phyloP scores from a whole-genome alignment of 2,329 filamentous ascomycete species.

The Westerdykella sp. region DNA sequence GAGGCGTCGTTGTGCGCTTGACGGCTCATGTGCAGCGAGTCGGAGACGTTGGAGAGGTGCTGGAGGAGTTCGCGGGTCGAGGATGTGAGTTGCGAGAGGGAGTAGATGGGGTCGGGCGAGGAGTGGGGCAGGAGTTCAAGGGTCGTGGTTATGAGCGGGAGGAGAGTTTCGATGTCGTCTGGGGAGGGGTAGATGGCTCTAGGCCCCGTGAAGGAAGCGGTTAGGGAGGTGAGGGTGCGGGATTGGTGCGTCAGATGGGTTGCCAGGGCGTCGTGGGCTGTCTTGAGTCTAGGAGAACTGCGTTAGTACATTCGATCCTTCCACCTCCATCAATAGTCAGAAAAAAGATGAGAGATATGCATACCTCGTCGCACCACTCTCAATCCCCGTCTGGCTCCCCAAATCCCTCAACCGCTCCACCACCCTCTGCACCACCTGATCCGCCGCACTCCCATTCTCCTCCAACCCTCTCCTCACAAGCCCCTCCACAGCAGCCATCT shows the following conservation, averaged over 20 bases:
- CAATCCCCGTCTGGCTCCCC: constrained; percentile 65
- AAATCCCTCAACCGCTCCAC: constrained; percentile 65
- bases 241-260: constrained; percentile 71
- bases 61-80: constrained; percentile 66
- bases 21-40: constrained; percentile 88
- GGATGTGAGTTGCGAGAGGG: constrained; percentile 60
- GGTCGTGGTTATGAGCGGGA: constrained; percentile 61
- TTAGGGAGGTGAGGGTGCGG: constrained; percentile 66
- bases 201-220: constrained; percentile 65
- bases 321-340: neutral
- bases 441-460: constrained; percentile 57
- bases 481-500: constrained; percentile 67
- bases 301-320: constrained; percentile 9
- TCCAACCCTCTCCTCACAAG: constrained; percentile 58
- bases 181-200: constrained; percentile 57
- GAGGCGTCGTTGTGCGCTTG: constrained; percentile 80
- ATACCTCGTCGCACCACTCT: constrained; percentile 65
- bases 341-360: constrained; percentile 8
- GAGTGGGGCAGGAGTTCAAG: constrained; percentile 62
- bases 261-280: constrained; percentile 66
- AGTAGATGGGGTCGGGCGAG: constrained; percentile 58
- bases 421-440: constrained; percentile 62
- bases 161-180: constrained; percentile 61
- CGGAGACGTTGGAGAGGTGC: constrained; percentile 77
- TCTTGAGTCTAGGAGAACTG: constrained; percentile 55